These are phyloP conservation scores for Phytophthora nicotianae DNA, from an alignment of 352 stramenopile species.

Conservation along the genomic window DNA sequence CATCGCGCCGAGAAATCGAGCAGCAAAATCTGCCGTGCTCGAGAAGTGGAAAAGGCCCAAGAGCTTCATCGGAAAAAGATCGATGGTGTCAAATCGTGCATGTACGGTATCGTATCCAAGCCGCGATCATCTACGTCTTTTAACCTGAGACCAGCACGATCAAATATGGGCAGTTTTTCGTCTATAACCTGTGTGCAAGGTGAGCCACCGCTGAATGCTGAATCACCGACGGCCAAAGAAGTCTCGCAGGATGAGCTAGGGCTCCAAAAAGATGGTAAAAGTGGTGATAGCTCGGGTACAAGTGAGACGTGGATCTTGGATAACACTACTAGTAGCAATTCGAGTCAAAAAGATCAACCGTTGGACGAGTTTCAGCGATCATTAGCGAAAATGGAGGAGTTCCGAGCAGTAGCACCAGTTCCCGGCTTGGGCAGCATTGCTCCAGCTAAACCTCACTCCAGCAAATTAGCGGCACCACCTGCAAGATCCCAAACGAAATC, in stretches of 20 bases:
- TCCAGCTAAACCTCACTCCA: slow-evolving; percentile 1
- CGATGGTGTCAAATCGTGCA: slow-evolving; percentile 62
- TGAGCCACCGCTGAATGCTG: slow-evolving; percentile 1
- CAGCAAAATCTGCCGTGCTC: slow-evolving; percentile 73
- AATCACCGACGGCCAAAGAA: neutral
- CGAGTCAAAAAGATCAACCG: slow-evolving; percentile 6
- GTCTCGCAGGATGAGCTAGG: neutral
- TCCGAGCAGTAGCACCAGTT: slow-evolving; percentile 40
- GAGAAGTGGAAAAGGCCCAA: slow-evolving; percentile 74
- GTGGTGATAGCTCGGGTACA: neutral
- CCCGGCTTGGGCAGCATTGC: slow-evolving; percentile 19
- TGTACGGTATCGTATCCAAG: slow-evolving; percentile 47
- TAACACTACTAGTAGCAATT: neutral
- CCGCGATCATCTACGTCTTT: slow-evolving; percentile 27
- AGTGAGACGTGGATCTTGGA: slow-evolving; percentile 12
- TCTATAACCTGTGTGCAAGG: slow-evolving; percentile 4
- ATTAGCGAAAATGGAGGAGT: slow-evolving; percentile 58
- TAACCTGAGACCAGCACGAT: slow-evolving; percentile 22
- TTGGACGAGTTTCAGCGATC: slow-evolving; percentile 36
- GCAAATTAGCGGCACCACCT: slow-evolving; percentile 25
- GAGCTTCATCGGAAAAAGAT: slow-evolving; percentile 78
- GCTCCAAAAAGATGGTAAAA: slow-evolving; percentile 4
- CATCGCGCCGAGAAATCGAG: slow-evolving; percentile 79
- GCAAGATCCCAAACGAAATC: slow-evolving; percentile 35
- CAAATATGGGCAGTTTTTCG: slow-evolving; percentile 19